These are phyloP conservation scores for Melastoma malabathricum DNA, from an alignment of 345 rosid genomes.

Conservation along the genomic window DNA sequence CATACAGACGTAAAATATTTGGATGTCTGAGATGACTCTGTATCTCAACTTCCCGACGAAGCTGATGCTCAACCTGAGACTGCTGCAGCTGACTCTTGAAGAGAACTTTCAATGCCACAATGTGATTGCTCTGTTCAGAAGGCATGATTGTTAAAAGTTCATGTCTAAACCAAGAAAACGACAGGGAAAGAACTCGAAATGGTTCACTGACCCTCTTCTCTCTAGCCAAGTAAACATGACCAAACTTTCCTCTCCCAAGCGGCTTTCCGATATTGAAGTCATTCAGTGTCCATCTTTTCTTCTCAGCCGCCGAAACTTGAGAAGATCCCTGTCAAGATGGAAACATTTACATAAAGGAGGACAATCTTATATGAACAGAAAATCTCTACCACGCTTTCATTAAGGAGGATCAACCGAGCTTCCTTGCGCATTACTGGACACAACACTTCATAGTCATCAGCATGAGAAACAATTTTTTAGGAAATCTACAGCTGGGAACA, in stretches of 20 bases:
- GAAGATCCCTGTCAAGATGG: slow-evolving; percentile 32
- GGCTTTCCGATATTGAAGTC: slow-evolving; percentile 95
- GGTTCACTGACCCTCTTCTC: slow-evolving; percentile 51
- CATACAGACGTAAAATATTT: slow-evolving; percentile 77
- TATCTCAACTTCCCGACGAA: slow-evolving; percentile 90
- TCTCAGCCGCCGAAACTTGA: slow-evolving; percentile 37
- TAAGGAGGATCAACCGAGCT: too few species aligned
- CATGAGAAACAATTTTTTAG: too few species aligned
- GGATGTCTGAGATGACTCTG: slow-evolving; percentile 95
- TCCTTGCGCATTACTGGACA: too few species aligned
- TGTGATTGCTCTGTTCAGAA: slow-evolving; percentile 67
- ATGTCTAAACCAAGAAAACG: neutral
- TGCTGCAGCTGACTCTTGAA: slow-evolving; percentile 91
- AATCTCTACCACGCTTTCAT: too few species aligned
- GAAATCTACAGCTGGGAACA: too few species aligned
- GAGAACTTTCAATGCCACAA: slow-evolving; percentile 88
- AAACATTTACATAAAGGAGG: fast-evolving
- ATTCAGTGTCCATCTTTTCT: slow-evolving; percentile 62
- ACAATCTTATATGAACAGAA: neutral
- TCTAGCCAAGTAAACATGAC: slow-evolving; percentile 87
- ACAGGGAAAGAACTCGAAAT: neutral
- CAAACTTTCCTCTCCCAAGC: slow-evolving; percentile 90
- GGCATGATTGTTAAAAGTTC: neutral
- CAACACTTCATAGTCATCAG: too few species aligned
- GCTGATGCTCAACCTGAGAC: slow-evolving; percentile 96